Percentiles rank a stretch among this genome's conserved stretches.
Evolutionary conservation across 1,284 basidiomycete genomes (phyloP).

Genomic region (Naganishia sp.): DNA sequence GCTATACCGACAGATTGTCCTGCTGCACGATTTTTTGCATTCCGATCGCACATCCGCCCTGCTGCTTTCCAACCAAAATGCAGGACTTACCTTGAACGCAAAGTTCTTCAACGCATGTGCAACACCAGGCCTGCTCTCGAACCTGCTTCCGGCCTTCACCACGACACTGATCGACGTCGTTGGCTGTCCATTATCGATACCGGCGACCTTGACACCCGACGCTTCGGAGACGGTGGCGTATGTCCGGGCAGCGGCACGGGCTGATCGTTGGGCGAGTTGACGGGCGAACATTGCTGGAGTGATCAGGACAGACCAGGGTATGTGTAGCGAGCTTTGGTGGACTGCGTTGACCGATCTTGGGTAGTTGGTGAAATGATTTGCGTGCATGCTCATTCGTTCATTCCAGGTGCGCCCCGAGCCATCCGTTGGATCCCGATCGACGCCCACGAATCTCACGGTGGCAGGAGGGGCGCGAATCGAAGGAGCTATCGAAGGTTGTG

Average conservation of each 20-base stretch:
- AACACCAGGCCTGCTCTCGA: conserved; percentile 79
- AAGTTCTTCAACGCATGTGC: conserved; percentile 94
- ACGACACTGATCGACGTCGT: conserved; percentile 83
- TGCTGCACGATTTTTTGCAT: no score
- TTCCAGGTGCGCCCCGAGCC: conserved; percentile 3
- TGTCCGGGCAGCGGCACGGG: conserved; percentile 58
- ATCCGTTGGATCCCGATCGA: neutral
- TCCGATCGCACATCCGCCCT: neutral
- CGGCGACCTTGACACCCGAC: conserved; percentile 80
- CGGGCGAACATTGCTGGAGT: conserved; percentile 41
- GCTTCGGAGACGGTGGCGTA: conserved; percentile 77
- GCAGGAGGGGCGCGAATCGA: neutral
- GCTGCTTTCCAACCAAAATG: neutral
- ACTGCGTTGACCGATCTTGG: conserved; percentile 3
- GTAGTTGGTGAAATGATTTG: conserved; percentile 12
- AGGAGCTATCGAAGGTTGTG: neutral
- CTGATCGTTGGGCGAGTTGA: conserved; percentile 36
- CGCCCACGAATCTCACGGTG: conserved; percentile 13
- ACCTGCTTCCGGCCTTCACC: conserved; percentile 86
- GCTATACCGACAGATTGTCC: no score
- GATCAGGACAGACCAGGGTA: no score
- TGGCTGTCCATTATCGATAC: conserved; percentile 68
- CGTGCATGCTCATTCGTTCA: conserved; percentile 25
- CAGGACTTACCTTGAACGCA: conserved; percentile 79
- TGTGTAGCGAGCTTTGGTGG: no score